phyloP scores from a whole-genome alignment of 2,329 filamentous ascomycete species.

The Pseudohalonectria lignicola region DNA sequence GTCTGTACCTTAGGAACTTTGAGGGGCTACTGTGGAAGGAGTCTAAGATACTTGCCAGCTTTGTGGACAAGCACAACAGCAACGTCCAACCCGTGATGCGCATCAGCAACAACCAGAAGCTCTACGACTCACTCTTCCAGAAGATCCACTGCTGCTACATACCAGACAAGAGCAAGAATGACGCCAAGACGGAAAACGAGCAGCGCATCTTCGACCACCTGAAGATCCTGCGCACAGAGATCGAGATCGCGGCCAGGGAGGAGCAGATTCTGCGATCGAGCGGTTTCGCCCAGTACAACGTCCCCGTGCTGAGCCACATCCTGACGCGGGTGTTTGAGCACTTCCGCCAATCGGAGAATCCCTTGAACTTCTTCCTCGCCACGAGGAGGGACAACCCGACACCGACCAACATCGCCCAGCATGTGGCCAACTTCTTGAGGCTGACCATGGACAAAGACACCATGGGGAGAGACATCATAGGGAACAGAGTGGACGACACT shows the following conservation, averaged over 20 bases:
- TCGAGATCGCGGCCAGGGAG: slow-evolving; percentile 6
- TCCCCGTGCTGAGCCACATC: slow-evolving; percentile 9
- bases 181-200: not conserved
- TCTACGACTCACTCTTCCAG: slow-evolving; percentile 8
- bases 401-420: slow-evolving; percentile 6
- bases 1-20: not conserved
- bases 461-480: slow-evolving; percentile 7
- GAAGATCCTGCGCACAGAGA: slow-evolving; percentile 5
- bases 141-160: slow-evolving; percentile 9
- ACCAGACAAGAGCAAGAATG: slow-evolving; percentile 5
- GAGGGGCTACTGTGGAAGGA: slow-evolving; percentile 1
- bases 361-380: slow-evolving; percentile 10
- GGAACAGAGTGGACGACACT: not conserved
- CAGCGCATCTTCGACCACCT: slow-evolving; percentile 7
- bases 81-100: not conserved
- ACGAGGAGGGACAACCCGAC: slow-evolving; percentile 9
- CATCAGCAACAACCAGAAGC: slow-evolving; percentile 7
- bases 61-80: not conserved
- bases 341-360: slow-evolving; percentile 8
- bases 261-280: slow-evolving; percentile 5
- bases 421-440: slow-evolving; percentile 10
- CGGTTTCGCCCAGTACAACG: slow-evolving; percentile 8
- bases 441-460: slow-evolving; percentile 1
- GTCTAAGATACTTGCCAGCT: slow-evolving; percentile 1
- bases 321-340: slow-evolving; percentile 9